A percentile compares a stretch with the other conserved stretches of the same genome.
Conservation (phyloP, 768 basidiomycete genomes). For the Leccinum variicolor region DNA sequence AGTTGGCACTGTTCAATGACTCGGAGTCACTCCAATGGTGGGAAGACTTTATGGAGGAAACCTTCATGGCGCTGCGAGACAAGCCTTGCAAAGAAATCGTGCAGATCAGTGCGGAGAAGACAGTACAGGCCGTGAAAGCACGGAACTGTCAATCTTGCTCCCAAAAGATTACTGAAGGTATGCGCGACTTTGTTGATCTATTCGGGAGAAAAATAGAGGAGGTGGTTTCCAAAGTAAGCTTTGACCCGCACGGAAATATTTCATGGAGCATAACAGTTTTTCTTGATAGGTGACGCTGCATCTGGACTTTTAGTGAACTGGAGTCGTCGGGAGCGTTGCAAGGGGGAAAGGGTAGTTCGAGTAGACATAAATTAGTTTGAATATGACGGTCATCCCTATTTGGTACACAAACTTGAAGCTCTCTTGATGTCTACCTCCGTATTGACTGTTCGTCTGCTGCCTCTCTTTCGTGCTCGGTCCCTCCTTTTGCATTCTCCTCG, state of each 20-base stretch:
- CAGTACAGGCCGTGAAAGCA: not conserved
- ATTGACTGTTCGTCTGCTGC: not conserved
- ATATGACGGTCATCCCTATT: slow-evolving; percentile 4
- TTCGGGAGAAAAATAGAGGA: slow-evolving; percentile 13
- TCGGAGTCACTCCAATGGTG: not conserved
- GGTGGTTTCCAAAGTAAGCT: slow-evolving; percentile 6
- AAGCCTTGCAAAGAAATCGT: not conserved
- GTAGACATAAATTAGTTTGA: too few species aligned
- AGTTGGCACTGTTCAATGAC: not conserved
- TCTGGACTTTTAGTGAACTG: not conserved
- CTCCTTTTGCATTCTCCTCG: not conserved
- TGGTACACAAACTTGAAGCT: not conserved
- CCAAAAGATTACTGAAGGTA: slow-evolving; percentile 1
- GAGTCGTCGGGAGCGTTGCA: not conserved
- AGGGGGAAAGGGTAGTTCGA: not conserved
- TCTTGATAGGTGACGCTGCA: slow-evolving; percentile 8
- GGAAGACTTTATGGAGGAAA: not conserved
- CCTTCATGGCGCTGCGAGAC: not conserved
- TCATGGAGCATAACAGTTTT: not conserved
- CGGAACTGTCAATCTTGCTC: not conserved
- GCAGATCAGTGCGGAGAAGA: not conserved
- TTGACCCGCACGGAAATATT: accelerated
- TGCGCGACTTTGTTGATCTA: slow-evolving; percentile 12
- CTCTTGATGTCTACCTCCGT: slow-evolving; percentile 12
- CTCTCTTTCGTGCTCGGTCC: slow-evolving; percentile 9